Evolutionary conservation across 306 rosid genomes (phyloP).

Genomic region (Cucumis sativus): Cucumber_9930_V3 NC_026656.2:9324501-9325000

Average conservation of each 20-base stretch:
- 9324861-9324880: slow-evolving; percentile 50
- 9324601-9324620: not conserved
- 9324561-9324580: not conserved
- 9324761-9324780: slow-evolving; percentile 77
- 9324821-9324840: slow-evolving; percentile 88
- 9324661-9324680: slow-evolving; percentile 56
- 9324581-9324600: not conserved
- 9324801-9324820: slow-evolving; percentile 86
- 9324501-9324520: not conserved
- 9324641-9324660: slow-evolving; percentile 54
- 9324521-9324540: not conserved
- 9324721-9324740: slow-evolving; percentile 90
- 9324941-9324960: slow-evolving; percentile 69
- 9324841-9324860: slow-evolving; percentile 39
- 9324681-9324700: slow-evolving; percentile 85
- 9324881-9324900: slow-evolving; percentile 53
- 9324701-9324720: slow-evolving; percentile 85
- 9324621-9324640: slow-evolving; percentile 4
- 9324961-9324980: slow-evolving; percentile 88
- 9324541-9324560: not conserved
- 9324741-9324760: slow-evolving; percentile 70
- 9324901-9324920: slow-evolving; percentile 66
- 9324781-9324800: slow-evolving; percentile 97
- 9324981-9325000: slow-evolving; percentile 69
- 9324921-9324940: slow-evolving; percentile 80